Evolutionary conservation across 2,329 filamentous ascomycete species (phyloP), one percentile per base, ranked within the genome.

Genomic region (Sclerotinia minor): DNA sequence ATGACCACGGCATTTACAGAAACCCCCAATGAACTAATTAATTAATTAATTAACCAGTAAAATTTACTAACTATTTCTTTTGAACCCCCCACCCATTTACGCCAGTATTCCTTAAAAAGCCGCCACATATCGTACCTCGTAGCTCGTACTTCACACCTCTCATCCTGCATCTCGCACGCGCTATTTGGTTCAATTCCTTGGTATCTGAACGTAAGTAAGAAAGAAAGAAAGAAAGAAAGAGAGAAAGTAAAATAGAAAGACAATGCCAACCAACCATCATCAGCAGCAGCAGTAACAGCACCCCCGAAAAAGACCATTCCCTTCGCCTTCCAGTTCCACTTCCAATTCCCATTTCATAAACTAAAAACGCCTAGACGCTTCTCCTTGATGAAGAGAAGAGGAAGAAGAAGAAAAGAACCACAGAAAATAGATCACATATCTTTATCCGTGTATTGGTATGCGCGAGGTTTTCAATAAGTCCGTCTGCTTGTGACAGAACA

Each of bases 351-450:
- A 17, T 1, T n/a, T n/a, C 19, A 17, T 4, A 21, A 38, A 50
- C 15, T 24, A 50, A 57, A 57, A 57, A 50, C 59, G 45, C 59
- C 32, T 6, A 63, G 21, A 41, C n/a, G 32, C 45, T 63, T 45
- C 15, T 26, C 58, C 15, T 26, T 6, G 5, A 15, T 6, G 5
- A 17, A 41, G 6, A 41, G 38, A 41, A 15, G 13, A 15, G 38
- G 2, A 21, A 21, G 11, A 15, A 38, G 53, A 24, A 3, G n/a
- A n/a, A 41, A 41, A 41, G 4, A 38, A 13, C 35, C 35, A 9
- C 38, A 41, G 38, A 41, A 41, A 15, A 41, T 13, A 41, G 38
- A 41, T 35, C 35, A 35, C 35, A 38, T 9, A 13, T 41, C 17
- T n/a, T 38, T 15, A 57, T n/a, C 32, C 21, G 32, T 32, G 9